A percentile compares a stretch with the other conserved stretches of the same genome.
These are phyloP conservation scores for Fusarium aywerte DNA, from an alignment of 2,329 filamentous ascomycete species.

Conservation along the genomic window DNA sequence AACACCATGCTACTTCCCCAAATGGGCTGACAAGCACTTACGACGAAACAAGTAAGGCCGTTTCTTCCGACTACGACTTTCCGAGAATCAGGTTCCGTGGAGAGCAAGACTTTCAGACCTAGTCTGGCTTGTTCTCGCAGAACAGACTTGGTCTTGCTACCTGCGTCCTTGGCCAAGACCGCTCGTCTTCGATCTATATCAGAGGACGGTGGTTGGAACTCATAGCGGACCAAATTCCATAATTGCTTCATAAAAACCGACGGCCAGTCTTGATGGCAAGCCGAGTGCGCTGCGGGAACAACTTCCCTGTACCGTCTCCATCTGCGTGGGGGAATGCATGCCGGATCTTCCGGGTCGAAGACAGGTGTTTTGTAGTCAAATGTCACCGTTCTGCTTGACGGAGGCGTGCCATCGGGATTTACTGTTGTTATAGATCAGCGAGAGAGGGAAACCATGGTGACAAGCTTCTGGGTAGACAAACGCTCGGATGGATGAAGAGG, in stretches of 20 bases:
- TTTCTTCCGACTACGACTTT: not conserved
- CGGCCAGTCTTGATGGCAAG: not conserved
- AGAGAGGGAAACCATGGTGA: not conserved
- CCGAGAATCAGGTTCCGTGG: not conserved
- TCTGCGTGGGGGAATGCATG: conserved; percentile 8
- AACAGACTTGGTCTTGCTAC: not conserved
- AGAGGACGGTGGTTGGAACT: not conserved
- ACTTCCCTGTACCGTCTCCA: not conserved
- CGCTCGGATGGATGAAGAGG: not conserved
- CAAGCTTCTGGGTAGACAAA: not conserved
- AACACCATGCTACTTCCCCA: not conserved
- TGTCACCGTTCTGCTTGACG: not conserved
- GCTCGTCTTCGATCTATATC: not conserved
- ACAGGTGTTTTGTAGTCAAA: conserved; percentile 10
- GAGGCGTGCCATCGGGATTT: not conserved
- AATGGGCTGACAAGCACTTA: not conserved
- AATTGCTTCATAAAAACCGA: not conserved
- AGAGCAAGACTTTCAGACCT: not conserved
- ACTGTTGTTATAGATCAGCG: not conserved
- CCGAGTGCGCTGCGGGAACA: not conserved
- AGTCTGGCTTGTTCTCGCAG: conserved; percentile 8
- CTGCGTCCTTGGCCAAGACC: not conserved
- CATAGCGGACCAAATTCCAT: not conserved
- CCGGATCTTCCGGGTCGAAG: conserved; percentile 7
- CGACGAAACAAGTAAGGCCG: not conserved